A percentile compares a stretch with the other conserved stretches of the same genome.
Conservation (phyloP, 2,329 filamentous ascomycete genomes). For the Dactylonectria macrodidyma region DNA sequence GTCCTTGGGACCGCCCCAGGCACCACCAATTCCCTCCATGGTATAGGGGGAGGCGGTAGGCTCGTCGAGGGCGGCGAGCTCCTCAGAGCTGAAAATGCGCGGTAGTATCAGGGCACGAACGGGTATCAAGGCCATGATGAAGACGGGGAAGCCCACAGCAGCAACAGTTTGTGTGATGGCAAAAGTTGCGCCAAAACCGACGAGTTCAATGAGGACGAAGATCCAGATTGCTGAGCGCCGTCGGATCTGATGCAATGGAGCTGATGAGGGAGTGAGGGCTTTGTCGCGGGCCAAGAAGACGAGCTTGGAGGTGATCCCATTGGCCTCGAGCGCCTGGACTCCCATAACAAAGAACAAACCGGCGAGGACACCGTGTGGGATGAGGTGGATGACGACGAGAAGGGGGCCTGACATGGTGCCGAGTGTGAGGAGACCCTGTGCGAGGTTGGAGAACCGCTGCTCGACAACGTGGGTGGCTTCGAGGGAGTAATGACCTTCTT, state of each 20-base stretch:
- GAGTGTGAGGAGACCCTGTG: slow-evolving; percentile 82
- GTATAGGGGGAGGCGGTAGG: slow-evolving; percentile 82
- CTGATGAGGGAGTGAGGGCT: slow-evolving; percentile 69
- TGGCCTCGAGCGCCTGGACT: slow-evolving; percentile 81
- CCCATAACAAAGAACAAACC: slow-evolving; percentile 91
- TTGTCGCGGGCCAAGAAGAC: slow-evolving; percentile 78
- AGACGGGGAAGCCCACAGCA: slow-evolving; percentile 84
- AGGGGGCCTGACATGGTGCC: slow-evolving; percentile 85
- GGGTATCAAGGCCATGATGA: slow-evolving; percentile 80
- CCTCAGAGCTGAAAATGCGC: slow-evolving; percentile 70
- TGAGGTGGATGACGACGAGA: slow-evolving; percentile 80
- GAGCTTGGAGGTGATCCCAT: slow-evolving; percentile 83
- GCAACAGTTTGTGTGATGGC: slow-evolving; percentile 88
- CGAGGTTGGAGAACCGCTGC: slow-evolving; percentile 84
- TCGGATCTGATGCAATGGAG: slow-evolving; percentile 73
- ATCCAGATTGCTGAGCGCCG: slow-evolving; percentile 78
- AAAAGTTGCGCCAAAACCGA: slow-evolving; percentile 83
- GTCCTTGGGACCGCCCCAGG: slow-evolving; percentile 61
- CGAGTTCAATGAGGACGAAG: slow-evolving; percentile 78
- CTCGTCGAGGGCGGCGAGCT: slow-evolving; percentile 76
- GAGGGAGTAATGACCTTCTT: slow-evolving; percentile 66
- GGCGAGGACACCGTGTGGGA: slow-evolving; percentile 84
- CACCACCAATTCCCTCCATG: slow-evolving; percentile 81
- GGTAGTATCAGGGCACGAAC: slow-evolving; percentile 76
- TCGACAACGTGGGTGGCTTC: slow-evolving; percentile 78